These are phyloP conservation scores for Bombardia bombarda DNA, from an alignment of 495 filamentous ascomycete species.

Conservation along the genomic window DNA sequence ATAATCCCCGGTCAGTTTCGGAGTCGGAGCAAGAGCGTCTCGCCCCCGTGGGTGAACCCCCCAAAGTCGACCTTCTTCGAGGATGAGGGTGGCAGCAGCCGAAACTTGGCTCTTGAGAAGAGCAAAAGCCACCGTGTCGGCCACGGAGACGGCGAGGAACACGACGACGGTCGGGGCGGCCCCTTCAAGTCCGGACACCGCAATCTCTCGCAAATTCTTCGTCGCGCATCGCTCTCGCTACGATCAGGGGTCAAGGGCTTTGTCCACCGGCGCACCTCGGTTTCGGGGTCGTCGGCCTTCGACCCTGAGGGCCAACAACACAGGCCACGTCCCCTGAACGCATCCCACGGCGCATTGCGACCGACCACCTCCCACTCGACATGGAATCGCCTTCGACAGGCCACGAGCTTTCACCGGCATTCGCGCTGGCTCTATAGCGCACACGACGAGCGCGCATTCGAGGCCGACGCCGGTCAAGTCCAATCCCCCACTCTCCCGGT, in stretches of 20 bases:
- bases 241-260: conserved; percentile 32
- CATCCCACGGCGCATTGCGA: conserved; percentile 11
- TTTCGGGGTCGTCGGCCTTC: conserved; percentile 26
- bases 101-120: conserved; percentile 19
- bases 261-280: conserved; percentile 38
- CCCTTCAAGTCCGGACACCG: conserved; percentile 13
- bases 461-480: conserved; percentile 20
- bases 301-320: conserved; percentile 20
- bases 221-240: conserved; percentile 44
- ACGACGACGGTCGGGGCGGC: conserved; percentile 5
- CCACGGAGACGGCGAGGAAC: conserved; percentile 7
- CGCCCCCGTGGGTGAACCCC: conserved; percentile 24
- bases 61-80: conserved; percentile 23
- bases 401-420: conserved; percentile 39
- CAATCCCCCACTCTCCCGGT: conserved; percentile 33
- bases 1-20: conserved; percentile 9
- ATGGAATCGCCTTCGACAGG: conserved; percentile 42
- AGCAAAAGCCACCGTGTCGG: conserved; percentile 23
- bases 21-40: conserved; percentile 29
- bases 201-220: conserved; percentile 35
- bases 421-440: conserved; percentile 29
- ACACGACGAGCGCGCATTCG: conserved; percentile 25
- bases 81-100: conserved; percentile 8
- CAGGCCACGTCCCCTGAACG: conserved; percentile 12
- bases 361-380: conserved; percentile 39